Base-by-base conservation (phyloP, 768 basidiomycete species). In the Gymnopilus dilepis region DNA sequence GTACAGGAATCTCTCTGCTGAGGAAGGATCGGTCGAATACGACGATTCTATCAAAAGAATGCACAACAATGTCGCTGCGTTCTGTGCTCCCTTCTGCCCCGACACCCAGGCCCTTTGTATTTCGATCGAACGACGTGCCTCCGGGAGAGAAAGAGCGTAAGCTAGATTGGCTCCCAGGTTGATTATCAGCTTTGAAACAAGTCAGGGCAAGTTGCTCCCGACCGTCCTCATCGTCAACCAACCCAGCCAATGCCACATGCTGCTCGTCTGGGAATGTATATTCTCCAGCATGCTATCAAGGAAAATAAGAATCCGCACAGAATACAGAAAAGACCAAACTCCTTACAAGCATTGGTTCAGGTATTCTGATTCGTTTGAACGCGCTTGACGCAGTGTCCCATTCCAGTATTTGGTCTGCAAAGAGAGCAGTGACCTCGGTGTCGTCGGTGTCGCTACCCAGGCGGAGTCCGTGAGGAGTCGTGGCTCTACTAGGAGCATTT, bases 31-130 rank as follows among this genome's bases (percentile, higher is more conserved):
- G 51, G n/a, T 52, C 45, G 53, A 56, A 60, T 37, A 64, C 60
- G 3, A 60, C 63, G 45, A 64, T 64, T 57, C 63, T 60, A 60
- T 64, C 63, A 56, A 64, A 64, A 57, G 59, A 56, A 40, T 64
- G 63, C 47, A 64, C 45, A 31, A 64, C 48, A 22, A 64, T 57
- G 38, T 61, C 37, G 41, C 59, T 64, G 21, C 12, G 9, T 21
- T 61, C 37, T 37, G 63, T 61, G 40, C 40, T 58, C 7, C 60
- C 59, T 53, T 64, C 53, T 26, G 19, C 34, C 31, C 24, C 58
- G 11, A 64, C 43, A 30, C 62, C 53, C 62, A 64, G 56, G 37
- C 37, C 56, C 55, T 60, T 61, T 43, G 30, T 56, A 12, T 4
- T 33, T 15, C 59, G 48, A 13, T 64, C 63, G 34, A 52, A 48